Percentiles rank a stretch among this genome's conserved stretches.
Conservation (phyloP, 345 rosid genomes). For the Eucalyptus shirleyi region DNA sequence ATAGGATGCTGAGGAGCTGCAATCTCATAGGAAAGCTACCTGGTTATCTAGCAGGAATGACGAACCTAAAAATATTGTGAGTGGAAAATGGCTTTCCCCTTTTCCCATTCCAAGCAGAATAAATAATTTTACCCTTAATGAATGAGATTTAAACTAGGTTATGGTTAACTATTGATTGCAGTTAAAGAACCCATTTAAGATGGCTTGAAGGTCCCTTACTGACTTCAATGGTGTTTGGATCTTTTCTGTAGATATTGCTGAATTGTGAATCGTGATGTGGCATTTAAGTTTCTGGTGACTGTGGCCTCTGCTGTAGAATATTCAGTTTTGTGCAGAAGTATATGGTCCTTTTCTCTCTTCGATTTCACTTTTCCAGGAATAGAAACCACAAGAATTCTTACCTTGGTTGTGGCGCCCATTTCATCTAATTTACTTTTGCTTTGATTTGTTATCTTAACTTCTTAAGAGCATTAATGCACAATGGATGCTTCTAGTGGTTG, state of each 20-base stretch:
- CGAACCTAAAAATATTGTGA: slow-evolving; percentile 18
- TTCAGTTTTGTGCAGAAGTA: fast-evolving
- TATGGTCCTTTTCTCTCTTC: background rate
- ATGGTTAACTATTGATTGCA: background rate
- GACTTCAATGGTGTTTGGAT: background rate
- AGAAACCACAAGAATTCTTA: background rate
- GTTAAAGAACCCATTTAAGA: background rate
- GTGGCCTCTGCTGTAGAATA: background rate
- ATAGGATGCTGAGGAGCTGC: slow-evolving; percentile 52
- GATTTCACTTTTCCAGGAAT: background rate
- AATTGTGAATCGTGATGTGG: background rate
- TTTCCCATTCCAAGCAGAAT: background rate
- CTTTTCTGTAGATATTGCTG: background rate
- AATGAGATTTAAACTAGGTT: background rate
- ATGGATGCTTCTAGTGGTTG: too few species aligned
- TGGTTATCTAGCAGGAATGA: slow-evolving; percentile 6
- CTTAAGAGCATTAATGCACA: too few species aligned
- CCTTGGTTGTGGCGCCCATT: too few species aligned
- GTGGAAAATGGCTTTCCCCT: background rate
- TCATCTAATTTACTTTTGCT: too few species aligned
- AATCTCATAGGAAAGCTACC: slow-evolving; percentile 36
- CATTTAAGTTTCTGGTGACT: background rate
- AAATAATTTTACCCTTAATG: background rate
- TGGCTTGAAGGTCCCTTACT: background rate
- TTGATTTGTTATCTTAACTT: too few species aligned